Evolutionary conservation across 371 early-diverging fungal genomes (phyloP), one percentile per base, ranked within the genome.

Genomic region (Paraphysoderma sedebokerense): DNA sequence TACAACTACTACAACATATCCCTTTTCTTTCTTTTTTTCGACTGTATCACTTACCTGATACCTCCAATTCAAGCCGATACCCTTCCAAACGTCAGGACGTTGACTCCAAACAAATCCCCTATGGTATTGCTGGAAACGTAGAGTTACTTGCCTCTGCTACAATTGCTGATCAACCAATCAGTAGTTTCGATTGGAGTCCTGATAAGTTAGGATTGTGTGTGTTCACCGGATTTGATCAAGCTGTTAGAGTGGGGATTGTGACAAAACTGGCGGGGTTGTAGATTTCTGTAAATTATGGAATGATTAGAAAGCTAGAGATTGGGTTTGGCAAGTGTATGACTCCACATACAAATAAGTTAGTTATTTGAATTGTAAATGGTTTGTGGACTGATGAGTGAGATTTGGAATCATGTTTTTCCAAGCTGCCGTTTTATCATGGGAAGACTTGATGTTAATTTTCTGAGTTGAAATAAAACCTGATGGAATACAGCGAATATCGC

Each of bases 131-230:
- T 3, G 55, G 53, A 11, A 12, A 11, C 12, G 22, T 64, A 20
- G 62, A 65, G 22, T 54, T 55, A 20, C 49, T 68, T 44, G 51
- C 63, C 31, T 47, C 44, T 2, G 60, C 59, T 8, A 46, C 30
- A 8, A 54, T 67, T 0, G 71, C 74, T 7, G 71, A 68, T 49
- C 74, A 73, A 48, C 74, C 74, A 38, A 58, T 73, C 26, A 51
- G 61, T 2, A 44, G 59, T 0, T 59, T 73, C 33, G 66, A 66
- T 38, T 73, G 74, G 74, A 62, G 60, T 11, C 55, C 60, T 8
- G 74, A 73, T 47, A 70, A 70, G 54, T 48, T 46, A 38, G 74
- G 74, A 2, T 49, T 73, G 9, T 70, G 60, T 48, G 68, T 51
- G 15, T 68, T 64, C 47, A 46, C 69, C 8, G 61, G 61, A 0